Evolutionary conservation across 2,329 filamentous ascomycete genomes (phyloP), one percentile per base, ranked within the genome.

Genomic region (Paraconiothyrium sp.): DNA sequence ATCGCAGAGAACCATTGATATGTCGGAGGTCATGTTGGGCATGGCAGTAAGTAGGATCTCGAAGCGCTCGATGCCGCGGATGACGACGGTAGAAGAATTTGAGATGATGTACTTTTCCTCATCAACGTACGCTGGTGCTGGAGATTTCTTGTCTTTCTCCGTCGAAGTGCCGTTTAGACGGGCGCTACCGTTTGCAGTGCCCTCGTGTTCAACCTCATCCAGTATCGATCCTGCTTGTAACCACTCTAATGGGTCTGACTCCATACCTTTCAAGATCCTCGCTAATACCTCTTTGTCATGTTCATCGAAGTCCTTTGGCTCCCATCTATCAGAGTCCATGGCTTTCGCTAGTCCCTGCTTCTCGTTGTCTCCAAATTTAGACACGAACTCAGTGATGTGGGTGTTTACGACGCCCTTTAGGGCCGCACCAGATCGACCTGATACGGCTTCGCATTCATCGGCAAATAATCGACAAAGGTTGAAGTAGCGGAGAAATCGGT

Each of bases 81-180:
- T 86, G 66, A 95, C 94, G 1, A 92, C 83, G 35, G 94, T 85
- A 0, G 93, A 94, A 5, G 93, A 97, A 57, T 90, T 87, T 0
- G 95, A 93, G 11, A 99, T 86, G 59, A 97, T 89, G 75, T 93
- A 98, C 57, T 88, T 89, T 74, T 97, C 92, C 30, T 90, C 88
- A 62, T 97, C 94, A 56, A 99, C 90, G 5, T 88, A 82, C 1
- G 95, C 95, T 41, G 86, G 71, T 6, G 57, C 63, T 3, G 72
- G 70, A n/a, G 60, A 87, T 47, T 91, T 87, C 60, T 73, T 78
- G 32, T 76, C 73, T 41, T 71, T 71, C 5, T 72, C 72, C 46
- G 73, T 73, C 6, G 67, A 64, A 11, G 68, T 66, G 9, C 78
- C 78, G 34, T 79, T 79, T 9, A 67, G 68, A n/a, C 67, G 49